Evolutionary conservation across 768 basidiomycete genomes (phyloP).

Genomic region (Pleurotus giganteus): DNA sequence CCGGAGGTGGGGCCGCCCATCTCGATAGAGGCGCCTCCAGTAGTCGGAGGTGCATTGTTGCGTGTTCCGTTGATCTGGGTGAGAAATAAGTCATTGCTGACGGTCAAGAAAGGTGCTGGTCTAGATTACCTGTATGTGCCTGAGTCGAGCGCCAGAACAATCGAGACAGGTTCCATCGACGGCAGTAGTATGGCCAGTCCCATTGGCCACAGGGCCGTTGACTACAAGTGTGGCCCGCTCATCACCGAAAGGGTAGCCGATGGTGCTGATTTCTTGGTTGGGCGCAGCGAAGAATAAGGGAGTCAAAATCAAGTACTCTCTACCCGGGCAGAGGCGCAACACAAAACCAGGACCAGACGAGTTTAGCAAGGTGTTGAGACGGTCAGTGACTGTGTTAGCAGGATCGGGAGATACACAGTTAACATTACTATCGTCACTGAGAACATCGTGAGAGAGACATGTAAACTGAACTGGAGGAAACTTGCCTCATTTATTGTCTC

Average conservation of each 20-base stretch:
- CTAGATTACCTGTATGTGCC: constrained; percentile 65
- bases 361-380: constrained; percentile 62
- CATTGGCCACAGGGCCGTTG: constrained; percentile 58
- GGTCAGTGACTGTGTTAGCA: constrained; percentile 57
- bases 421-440: not conserved
- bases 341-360: constrained; percentile 65
- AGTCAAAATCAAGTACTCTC: constrained; percentile 60
- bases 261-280: constrained; percentile 80
- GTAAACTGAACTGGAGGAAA: not conserved
- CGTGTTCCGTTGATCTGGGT: constrained; percentile 73
- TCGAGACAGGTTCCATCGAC: constrained; percentile 62
- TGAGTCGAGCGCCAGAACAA: constrained; percentile 59
- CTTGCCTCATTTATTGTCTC: not conserved
- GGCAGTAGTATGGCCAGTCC: constrained; percentile 69
- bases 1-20: constrained; percentile 74
- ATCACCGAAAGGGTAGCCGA: constrained; percentile 68
- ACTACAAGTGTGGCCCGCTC: constrained; percentile 71
- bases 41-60: constrained; percentile 44
- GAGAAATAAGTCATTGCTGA: not conserved
- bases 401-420: constrained; percentile 41
- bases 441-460: not conserved
- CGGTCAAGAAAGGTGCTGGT: not conserved
- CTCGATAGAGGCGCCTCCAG: constrained; percentile 79
- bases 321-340: constrained; percentile 62
- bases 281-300: constrained; percentile 65